Evolutionary conservation across 257 asterid genomes (phyloP).

Genomic region (Fraxinus cuspidata): DNA sequence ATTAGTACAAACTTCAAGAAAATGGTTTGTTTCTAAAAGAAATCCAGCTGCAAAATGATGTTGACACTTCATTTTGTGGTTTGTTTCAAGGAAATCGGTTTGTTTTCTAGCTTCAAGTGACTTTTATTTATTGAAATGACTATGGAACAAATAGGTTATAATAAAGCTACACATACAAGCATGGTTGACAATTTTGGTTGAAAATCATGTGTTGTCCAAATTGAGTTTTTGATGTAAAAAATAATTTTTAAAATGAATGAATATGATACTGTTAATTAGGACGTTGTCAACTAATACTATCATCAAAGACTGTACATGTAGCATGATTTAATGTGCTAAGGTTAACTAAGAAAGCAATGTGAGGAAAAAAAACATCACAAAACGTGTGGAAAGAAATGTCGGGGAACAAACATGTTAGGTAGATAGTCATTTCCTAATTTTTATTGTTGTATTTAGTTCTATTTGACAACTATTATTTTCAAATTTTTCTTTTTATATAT

Average conservation of each 20-base stretch:
- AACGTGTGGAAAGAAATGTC: slow-evolving; percentile 13
- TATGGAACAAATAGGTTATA: not conserved
- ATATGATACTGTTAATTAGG: no score
- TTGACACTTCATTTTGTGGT: not conserved
- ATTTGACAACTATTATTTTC: no score
- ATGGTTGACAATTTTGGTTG: no score
- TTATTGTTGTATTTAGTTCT: not conserved
- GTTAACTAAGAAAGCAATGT: not conserved
- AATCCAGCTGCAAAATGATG: not conserved
- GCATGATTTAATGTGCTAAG: not conserved
- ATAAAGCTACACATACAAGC: no score
- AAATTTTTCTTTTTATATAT: no score
- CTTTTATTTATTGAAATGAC: slow-evolving; percentile 14
- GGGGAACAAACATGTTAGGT: not conserved
- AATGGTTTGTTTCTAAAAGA: not conserved
- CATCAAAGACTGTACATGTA: no score
- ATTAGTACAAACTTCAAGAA: not conserved
- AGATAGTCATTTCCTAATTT: not conserved
- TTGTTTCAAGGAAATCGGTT: not conserved
- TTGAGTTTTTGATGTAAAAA: no score
- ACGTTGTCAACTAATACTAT: no score
- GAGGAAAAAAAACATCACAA: not conserved
- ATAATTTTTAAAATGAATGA: no score
- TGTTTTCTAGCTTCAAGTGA: not conserved
- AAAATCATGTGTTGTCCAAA: no score